These are phyloP conservation scores for Hippophae tibetana DNA, from an alignment of 306 rosid genomes.

Conservation along the genomic window DNA sequence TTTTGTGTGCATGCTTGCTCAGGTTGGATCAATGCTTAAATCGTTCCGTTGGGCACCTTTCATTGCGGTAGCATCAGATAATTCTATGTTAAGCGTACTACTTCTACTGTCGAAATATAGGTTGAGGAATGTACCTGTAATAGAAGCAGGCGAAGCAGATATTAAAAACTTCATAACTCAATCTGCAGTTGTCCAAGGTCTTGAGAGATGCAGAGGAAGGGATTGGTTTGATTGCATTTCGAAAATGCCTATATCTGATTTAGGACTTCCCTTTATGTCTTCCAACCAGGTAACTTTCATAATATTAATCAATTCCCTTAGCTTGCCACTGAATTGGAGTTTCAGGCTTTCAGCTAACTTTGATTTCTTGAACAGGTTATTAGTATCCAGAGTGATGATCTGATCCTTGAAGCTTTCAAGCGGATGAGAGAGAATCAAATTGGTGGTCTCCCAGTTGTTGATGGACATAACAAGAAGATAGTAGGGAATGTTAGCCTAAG, in stretches of 20 bases:
- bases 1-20: conserved; percentile 23
- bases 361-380: conserved; percentile 33
- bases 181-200: conserved; percentile 87
- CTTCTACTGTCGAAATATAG: conserved; percentile 85
- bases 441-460: conserved; percentile 76
- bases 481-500: conserved; percentile 69
- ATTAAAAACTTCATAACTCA: conserved; percentile 80
- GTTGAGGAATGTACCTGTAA: conserved; percentile 80
- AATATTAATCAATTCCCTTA: not conserved
- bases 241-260: conserved; percentile 41
- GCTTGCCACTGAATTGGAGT: conserved; percentile 9
- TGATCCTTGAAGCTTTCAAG: conserved; percentile 90
- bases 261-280: conserved; percentile 89
- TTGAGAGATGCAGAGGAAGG: conserved; percentile 60
- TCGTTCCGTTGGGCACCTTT: conserved; percentile 80
- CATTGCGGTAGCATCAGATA: conserved; percentile 54
- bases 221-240: conserved; percentile 89
- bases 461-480: conserved; percentile 54
- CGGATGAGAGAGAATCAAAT: conserved; percentile 65
- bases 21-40: conserved; percentile 60
- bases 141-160: conserved; percentile 60
- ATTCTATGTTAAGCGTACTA: conserved; percentile 69
- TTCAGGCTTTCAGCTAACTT: not conserved
- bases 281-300: conserved; percentile 39
- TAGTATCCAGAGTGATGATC: conserved; percentile 46